Evolutionary conservation across 176 grass and related monocot species (phyloP).

Genomic region (Aegilops bicornis): DNA sequence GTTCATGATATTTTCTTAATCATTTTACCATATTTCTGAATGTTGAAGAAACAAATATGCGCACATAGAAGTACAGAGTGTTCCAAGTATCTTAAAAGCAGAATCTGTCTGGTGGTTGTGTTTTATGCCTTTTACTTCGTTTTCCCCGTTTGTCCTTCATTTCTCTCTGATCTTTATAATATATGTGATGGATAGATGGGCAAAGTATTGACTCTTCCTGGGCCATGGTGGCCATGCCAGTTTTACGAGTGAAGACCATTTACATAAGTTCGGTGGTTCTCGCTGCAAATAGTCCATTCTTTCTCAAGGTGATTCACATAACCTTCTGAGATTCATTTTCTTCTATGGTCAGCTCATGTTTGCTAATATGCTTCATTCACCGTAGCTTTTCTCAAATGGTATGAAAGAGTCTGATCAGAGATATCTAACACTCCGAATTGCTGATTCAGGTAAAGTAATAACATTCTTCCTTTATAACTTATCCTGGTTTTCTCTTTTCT

Average conservation of each 20-base stretch:
- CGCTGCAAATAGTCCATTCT: conserved; percentile 93
- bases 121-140: conserved; percentile 1
- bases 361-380: conserved; percentile 27
- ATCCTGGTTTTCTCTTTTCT: not conserved
- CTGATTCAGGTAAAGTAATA: conserved; percentile 68
- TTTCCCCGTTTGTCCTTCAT: not conserved
- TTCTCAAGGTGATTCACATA: conserved; percentile 66
- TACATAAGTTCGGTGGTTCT: conserved; percentile 94
- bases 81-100: conserved; percentile 11
- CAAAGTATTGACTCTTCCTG: conserved; percentile 58
- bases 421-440: conserved; percentile 83
- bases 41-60: not conserved
- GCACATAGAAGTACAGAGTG: not conserved
- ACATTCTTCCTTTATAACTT: not conserved
- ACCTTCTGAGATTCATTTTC: not conserved
- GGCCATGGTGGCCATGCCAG: conserved; percentile 37
- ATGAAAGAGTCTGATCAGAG: conserved; percentile 96
- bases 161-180: conserved; percentile 9
- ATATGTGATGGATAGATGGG: conserved; percentile 47
- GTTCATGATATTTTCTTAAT: not conserved
- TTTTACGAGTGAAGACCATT: conserved; percentile 67
- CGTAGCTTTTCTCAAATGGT: conserved; percentile 94
- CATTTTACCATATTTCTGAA: not conserved
- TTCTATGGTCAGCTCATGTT: not conserved
- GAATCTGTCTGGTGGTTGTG: not conserved